Base-by-base conservation (phyloP, 495 filamentous ascomycete species). In the Neurospora sublineolata region DNA sequence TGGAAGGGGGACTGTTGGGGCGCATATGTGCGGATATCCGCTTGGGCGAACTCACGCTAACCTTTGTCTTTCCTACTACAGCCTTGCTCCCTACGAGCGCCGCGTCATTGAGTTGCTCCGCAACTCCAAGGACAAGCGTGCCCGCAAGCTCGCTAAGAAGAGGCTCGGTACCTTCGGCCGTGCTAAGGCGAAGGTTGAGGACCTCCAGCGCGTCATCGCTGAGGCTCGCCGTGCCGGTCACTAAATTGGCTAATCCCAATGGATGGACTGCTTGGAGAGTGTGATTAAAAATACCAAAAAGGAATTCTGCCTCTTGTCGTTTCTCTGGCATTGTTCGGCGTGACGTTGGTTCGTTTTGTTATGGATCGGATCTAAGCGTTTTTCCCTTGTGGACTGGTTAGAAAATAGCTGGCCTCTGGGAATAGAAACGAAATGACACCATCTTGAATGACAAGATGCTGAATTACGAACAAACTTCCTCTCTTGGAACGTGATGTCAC, bases 61-160 rank as follows among this genome's bases (percentile, higher is more conserved):
- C 60, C 16, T 71, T 37, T 71, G 14, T 64, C 58, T 74, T 74
- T 70, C 18, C 37, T 68, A 69, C 52, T 78, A 72, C 70, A 78
- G 73, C 83, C 92, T 97, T 79, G 94, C 94, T 76, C 94, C 94
- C 78, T 97, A 97, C 81, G 95, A 99, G 88, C 93, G 94, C 82
- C 94, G 95, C 78, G 92, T 99, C 80, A 96, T 98, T 83, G 95
- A 99, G 89, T 87, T 99, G 76, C 90, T 99, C 82, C 93, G 95
- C 77, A 99, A 98, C 89, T 89, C 90, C 87, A 97, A 97, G 87
- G 95, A 99, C 85, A 99, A 99, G 92, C 93, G 95, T 85, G 95
- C 95, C 74, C 88, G 95, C 75, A 98, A 98, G 90, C 91, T 97
- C 80, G 95, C 95, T 76, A 99, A 99, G 94, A 97, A 97, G 91